These are phyloP conservation scores for Penicillium sp. DNA, from an alignment of 2,329 filamentous ascomycete genomes.

Conservation along the genomic window DNA sequence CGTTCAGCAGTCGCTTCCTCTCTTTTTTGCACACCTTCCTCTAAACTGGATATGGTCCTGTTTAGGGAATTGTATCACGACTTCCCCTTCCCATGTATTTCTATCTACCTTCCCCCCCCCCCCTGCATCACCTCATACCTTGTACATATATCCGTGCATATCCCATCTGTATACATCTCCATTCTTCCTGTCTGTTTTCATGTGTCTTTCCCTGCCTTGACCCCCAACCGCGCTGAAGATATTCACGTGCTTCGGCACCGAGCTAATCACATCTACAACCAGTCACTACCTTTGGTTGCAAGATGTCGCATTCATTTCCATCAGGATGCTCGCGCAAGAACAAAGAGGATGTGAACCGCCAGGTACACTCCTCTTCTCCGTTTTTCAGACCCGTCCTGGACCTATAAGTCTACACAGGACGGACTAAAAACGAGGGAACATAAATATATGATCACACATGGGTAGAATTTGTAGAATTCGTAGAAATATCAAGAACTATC, in stretches of 20 bases:
- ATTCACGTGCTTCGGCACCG: slow-evolving; percentile 52
- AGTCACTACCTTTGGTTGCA: slow-evolving; percentile 46
- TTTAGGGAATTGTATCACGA: slow-evolving; percentile 6
- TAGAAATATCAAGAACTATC: background rate
- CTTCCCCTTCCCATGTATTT: slow-evolving; percentile 19
- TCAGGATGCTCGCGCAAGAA: slow-evolving; percentile 50
- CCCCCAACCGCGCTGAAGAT: slow-evolving; percentile 26
- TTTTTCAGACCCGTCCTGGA: slow-evolving; percentile 57
- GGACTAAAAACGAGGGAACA: slow-evolving; percentile 61
- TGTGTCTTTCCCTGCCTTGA: background rate
- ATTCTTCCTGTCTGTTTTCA: slow-evolving; percentile 11
- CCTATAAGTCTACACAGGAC: slow-evolving; percentile 50
- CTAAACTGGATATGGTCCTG: background rate
- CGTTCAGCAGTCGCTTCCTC: background rate
- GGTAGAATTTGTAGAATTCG: background rate
- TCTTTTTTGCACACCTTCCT: background rate
- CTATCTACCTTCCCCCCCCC: slow-evolving; percentile 13
- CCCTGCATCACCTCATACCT: slow-evolving; percentile 8
- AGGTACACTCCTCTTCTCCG: slow-evolving; percentile 42
- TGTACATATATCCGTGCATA: slow-evolving; percentile 31
- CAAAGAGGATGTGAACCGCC: slow-evolving; percentile 34
- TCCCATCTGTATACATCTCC: slow-evolving; percentile 18
- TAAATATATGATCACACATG: slow-evolving; percentile 3
- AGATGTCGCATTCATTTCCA: slow-evolving; percentile 48
- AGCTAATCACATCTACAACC: slow-evolving; percentile 51